Conservation (phyloP, 192 early-diverging fungal genomes). For the Dissophora globulifera region DNA sequence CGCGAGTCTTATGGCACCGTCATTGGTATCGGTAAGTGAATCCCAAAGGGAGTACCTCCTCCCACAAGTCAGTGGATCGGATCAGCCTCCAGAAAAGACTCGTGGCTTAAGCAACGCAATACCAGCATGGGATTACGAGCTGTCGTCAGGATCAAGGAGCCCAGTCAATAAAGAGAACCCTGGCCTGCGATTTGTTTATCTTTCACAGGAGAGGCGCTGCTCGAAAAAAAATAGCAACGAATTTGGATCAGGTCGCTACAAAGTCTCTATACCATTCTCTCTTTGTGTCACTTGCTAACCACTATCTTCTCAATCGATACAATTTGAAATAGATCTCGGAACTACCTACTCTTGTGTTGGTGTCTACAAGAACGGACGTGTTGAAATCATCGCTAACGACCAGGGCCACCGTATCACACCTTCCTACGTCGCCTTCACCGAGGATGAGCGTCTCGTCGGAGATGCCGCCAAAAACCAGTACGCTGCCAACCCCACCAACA, state of each 20-base stretch:
- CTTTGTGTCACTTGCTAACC: too few species aligned
- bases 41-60: not conserved
- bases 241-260: too few species aligned
- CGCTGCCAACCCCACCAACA: conserved; percentile 88
- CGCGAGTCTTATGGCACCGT: conserved; percentile 49
- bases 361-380: conserved; percentile 92
- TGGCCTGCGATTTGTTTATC: too few species aligned
- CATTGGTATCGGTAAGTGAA: conserved; percentile 54
- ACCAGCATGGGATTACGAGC: too few species aligned
- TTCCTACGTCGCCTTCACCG: conserved; percentile 93
- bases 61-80: too few species aligned
- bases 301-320: too few species aligned
- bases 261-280: not conserved
- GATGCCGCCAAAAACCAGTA: conserved; percentile 97
- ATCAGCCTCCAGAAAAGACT: too few species aligned
- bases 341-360: conserved; percentile 95
- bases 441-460: conserved; percentile 92
- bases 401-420: conserved; percentile 96
- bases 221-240: too few species aligned
- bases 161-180: too few species aligned
- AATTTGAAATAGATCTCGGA: conserved; percentile 78
- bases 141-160: too few species aligned
- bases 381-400: conserved; percentile 99
- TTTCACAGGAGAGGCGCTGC: too few species aligned
- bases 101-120: too few species aligned